Base-by-base conservation (phyloP, 192 early-diverging fungal species). In the Coemansia sp. region DNA sequence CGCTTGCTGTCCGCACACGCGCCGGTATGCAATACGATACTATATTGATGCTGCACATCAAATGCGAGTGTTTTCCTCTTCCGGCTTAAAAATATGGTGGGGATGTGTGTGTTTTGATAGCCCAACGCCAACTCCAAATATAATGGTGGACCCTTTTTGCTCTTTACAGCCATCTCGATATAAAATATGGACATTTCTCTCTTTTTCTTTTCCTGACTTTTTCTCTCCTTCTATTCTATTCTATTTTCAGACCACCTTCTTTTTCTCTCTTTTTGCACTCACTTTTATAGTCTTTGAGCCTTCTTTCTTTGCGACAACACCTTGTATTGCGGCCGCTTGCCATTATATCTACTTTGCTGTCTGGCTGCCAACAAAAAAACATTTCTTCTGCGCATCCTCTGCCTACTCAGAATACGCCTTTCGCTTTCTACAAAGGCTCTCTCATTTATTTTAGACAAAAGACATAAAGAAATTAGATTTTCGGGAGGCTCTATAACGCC, bases 101-200 rank as follows among this genome's bases (percentile, higher is more conserved):
- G 16, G 46, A 47, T n/a, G 10, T 15, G 46, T 26, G 26, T 26
- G 26, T 26, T 26, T 26, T 26, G 26, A 26, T 13, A 45, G 7
- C 51, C n/a, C 9, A 52, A 41, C 36, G 3, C 57, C 8, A 37
- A 12, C 5, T 26, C 57, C 39, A 41, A 19, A 59, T 39, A 10
- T 37, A 57, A 57, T 6, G 19, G 15, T 11, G 39, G 57, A 59
- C 36, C 57, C 61, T 36, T 47, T 46, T 62, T 9, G 40, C 32
- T 45, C 32, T 36, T 37, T 41, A 43, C 54, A 26, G 8, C 40
- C 39, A 39, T n/a, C 39, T 5, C 37, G 13, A 59, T 59, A 59
- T 59, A 59, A 73, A 51, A 51, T 66, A 74, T 58, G 62, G 62
- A 22, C 26, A 8, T 66, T 26, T 43, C 39, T 37, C 15, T 26